Conservation (phyloP, 1,284 basidiomycete genomes). For the Tetrapyrgos nigripes region DNA sequence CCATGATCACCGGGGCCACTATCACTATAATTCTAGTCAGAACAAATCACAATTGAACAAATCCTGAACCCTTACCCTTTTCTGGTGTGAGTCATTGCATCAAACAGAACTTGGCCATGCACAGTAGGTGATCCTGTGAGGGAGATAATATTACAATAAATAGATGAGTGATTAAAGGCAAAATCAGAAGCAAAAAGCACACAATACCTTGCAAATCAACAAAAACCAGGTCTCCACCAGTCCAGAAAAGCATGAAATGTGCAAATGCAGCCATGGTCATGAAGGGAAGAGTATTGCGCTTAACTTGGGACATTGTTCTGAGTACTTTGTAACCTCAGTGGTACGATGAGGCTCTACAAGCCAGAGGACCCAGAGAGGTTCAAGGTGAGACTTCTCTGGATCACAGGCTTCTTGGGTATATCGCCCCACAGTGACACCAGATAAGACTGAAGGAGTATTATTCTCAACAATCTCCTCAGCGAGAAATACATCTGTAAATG, state of each 20-base stretch:
- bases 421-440: no score
- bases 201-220: slow-evolving; percentile 2
- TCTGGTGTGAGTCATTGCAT: background rate
- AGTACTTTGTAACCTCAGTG: background rate
- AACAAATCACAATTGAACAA: background rate
- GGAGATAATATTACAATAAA: no score
- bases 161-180: background rate
- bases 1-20: background rate
- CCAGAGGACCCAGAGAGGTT: no score
- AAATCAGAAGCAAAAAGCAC: background rate
- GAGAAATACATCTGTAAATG: no score
- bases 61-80: background rate
- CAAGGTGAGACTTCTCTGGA: no score
- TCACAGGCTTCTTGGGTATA: no score
- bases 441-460: no score
- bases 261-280: slow-evolving; percentile 5
- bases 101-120: background rate
- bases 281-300: background rate
- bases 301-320: background rate
- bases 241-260: slow-evolving; percentile 1
- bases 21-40: background rate
- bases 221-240: background rate
- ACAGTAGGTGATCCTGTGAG: background rate
- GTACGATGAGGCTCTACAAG: background rate
- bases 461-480: no score